A percentile compares a stretch with the other conserved stretches of the same genome.
Conservation (phyloP, 768 basidiomycete genomes). For the Rhodotorula toruloides region DNA sequence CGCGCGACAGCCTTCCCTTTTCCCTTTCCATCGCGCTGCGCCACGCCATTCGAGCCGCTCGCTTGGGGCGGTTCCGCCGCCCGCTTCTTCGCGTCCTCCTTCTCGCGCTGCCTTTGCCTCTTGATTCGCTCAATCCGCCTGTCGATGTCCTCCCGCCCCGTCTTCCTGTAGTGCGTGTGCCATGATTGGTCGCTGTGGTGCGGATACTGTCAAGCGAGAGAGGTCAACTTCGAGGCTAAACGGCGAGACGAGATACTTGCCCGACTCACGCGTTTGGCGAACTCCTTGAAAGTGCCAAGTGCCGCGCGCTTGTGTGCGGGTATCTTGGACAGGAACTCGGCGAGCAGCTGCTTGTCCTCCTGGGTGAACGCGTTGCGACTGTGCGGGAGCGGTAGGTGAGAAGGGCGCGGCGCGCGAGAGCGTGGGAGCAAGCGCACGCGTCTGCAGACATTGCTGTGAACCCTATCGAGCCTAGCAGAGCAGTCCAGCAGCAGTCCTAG, state of each 20-base stretch:
- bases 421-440: no score
- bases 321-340: neutral
- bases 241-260: accelerated
- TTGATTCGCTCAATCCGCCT: neutral
- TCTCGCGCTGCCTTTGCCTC: neutral
- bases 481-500: no score
- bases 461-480: neutral
- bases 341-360: constrained; percentile 1
- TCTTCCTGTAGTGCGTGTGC: constrained; percentile 11
- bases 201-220: neutral
- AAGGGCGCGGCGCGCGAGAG: no score
- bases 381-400: no score
- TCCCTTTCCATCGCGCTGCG: neutral
- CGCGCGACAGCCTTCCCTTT: neutral
- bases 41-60: no score
- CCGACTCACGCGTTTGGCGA: neutral
- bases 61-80: no score
- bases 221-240: neutral
- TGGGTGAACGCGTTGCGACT: neutral
- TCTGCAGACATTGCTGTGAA: no score
- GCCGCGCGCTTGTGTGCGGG: neutral
- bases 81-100: neutral
- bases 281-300: no score
- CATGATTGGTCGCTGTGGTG: neutral
- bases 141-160: neutral